Evolutionary conservation across 2,329 filamentous ascomycete species (phyloP).

Genomic region (Chalara sp.): DNA sequence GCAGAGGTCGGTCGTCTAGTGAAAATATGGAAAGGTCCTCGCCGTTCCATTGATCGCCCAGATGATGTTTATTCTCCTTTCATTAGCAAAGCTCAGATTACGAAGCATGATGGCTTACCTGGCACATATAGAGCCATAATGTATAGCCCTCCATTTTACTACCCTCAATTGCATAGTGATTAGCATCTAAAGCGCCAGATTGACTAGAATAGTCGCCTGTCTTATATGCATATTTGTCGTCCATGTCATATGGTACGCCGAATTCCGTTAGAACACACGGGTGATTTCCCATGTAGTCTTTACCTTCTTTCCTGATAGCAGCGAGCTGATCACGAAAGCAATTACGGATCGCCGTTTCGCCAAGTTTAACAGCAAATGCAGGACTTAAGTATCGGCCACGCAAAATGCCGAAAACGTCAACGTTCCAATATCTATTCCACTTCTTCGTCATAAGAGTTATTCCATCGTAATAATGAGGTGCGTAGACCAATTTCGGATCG

Average conservation of each 20-base stretch:
- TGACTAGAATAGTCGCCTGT: constrained; percentile 94
- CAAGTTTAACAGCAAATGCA: constrained; percentile 86
- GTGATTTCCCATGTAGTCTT: constrained; percentile 82
- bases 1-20: constrained; percentile 65
- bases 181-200: constrained; percentile 87
- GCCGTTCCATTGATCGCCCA: constrained; percentile 95
- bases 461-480: constrained; percentile 94
- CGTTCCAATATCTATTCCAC: constrained; percentile 96
- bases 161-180: constrained; percentile 87
- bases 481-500: constrained; percentile 83
- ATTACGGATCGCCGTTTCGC: constrained; percentile 89
- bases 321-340: constrained; percentile 84
- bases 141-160: constrained; percentile 79
- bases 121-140: constrained; percentile 77
- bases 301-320: constrained; percentile 76
- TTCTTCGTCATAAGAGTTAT: constrained; percentile 97
- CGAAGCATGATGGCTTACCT: constrained; percentile 39
- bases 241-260: constrained; percentile 98
- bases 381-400: constrained; percentile 84
- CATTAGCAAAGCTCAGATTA: constrained; percentile 13
- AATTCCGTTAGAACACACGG: constrained; percentile 92
- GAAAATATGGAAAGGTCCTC: constrained; percentile 93
- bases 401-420: constrained; percentile 88
- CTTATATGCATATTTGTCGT: constrained; percentile 90
- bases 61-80: constrained; percentile 70